Percentiles rank a stretch among this genome's conserved stretches.
These are phyloP conservation scores for Jasminum sambac DNA, from an alignment of 257 asterid genomes.

Conservation along the genomic window DNA sequence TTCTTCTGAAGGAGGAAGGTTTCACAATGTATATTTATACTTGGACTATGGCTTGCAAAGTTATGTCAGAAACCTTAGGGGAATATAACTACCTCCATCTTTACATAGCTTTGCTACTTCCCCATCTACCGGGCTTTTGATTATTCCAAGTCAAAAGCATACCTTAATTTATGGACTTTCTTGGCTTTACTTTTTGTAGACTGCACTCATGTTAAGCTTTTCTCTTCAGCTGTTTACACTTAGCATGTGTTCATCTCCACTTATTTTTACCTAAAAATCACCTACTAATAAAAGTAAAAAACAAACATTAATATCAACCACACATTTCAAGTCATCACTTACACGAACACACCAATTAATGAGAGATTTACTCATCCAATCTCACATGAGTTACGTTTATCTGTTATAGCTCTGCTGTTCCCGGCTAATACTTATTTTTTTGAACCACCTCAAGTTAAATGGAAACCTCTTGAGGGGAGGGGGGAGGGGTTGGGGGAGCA, in stretches of 20 bases:
- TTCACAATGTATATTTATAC: not conserved
- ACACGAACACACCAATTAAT: too few species aligned
- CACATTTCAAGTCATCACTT: too few species aligned
- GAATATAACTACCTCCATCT: not conserved
- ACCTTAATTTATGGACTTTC: not conserved
- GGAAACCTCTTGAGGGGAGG: not conserved
- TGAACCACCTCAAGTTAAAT: not conserved
- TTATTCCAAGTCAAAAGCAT: not conserved
- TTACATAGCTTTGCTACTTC: slow-evolving; percentile 1
- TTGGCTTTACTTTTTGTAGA: slow-evolving; percentile 1
- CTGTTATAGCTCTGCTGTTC: not conserved
- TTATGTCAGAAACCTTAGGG: not conserved
- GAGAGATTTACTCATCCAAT: not conserved
- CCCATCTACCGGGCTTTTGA: not conserved
- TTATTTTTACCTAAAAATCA: too few species aligned
- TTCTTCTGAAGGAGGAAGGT: not conserved
- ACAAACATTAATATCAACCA: too few species aligned
- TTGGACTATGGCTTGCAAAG: not conserved
- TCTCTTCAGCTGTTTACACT: not conserved
- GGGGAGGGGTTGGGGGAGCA: too few species aligned
- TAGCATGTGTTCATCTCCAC: too few species aligned
- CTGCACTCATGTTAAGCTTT: not conserved
- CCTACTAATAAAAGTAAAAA: too few species aligned
- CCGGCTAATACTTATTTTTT: not conserved
- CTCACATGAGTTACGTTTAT: not conserved